Percentiles rank a stretch among this genome's conserved stretches.
phyloP scores from a whole-genome alignment of 768 basidiomycete genomes.

The Auricularia heimuer region DNA sequence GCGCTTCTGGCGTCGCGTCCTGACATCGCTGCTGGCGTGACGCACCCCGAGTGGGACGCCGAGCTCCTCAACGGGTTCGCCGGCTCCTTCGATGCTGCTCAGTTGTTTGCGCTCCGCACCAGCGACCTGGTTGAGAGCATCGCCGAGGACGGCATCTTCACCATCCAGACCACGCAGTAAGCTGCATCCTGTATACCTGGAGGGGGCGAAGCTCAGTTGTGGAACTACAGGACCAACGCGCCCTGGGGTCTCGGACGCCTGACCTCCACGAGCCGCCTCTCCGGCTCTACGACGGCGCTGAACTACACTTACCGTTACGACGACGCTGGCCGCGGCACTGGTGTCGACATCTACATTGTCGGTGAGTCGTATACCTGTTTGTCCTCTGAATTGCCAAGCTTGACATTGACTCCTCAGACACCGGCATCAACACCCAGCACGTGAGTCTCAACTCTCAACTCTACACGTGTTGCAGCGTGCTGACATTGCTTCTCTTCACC shows the following conservation, averaged over 20 bases:
- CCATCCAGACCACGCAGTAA: conserved; percentile 10
- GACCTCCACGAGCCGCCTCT: not conserved
- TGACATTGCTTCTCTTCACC: not conserved
- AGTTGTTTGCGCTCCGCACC: conserved; percentile 18
- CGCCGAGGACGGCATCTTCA: conserved; percentile 23
- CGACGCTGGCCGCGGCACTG: conserved; percentile 19
- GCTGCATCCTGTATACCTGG: not conserved
- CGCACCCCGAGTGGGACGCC: conserved; percentile 14
- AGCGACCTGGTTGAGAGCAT: conserved; percentile 20
- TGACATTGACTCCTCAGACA: not conserved
- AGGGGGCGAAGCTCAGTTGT: no score
- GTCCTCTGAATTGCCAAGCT: no score
- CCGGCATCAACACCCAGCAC: conserved; percentile 17
- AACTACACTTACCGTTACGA: conserved; percentile 25
- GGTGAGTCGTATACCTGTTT: conserved; percentile 7
- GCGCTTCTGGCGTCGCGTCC: conserved; percentile 6
- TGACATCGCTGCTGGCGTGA: conserved; percentile 7
- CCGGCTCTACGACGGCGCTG: conserved; percentile 3
- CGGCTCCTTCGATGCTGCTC: conserved; percentile 12
- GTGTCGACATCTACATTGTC: conserved; percentile 34
- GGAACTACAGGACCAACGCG: not conserved
- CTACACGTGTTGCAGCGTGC: not conserved
- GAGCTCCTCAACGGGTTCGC: conserved; percentile 19
- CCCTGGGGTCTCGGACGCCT: not conserved
- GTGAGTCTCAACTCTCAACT: conserved; percentile 3